phyloP scores from a whole-genome alignment of 768 basidiomycete species.

The Tephrocybe sp. region DNA sequence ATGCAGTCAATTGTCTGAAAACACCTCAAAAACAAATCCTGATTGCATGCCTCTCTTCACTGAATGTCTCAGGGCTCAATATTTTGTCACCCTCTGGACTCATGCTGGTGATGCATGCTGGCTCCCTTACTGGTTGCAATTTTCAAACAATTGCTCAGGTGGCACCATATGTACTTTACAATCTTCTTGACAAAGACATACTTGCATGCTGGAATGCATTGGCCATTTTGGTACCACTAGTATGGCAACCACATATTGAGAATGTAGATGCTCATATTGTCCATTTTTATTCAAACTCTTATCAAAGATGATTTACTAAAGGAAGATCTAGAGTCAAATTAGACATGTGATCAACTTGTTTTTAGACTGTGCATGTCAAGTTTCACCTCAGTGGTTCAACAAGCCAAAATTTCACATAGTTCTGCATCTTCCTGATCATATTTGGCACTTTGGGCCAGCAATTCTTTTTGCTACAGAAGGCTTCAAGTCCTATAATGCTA shows the following conservation, averaged over 20 bases:
- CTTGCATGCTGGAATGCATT: constrained; percentile 29
- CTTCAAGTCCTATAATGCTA: constrained; percentile 23
- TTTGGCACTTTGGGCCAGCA: constrained; percentile 31
- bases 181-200: constrained; percentile 21
- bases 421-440: constrained; percentile 28
- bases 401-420: constrained; percentile 39
- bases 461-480: constrained; percentile 34
- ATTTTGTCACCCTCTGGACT: constrained; percentile 26
- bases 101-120: constrained; percentile 34
- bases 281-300: neutral
- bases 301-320: neutral
- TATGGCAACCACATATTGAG: constrained; percentile 35
- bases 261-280: constrained; percentile 26
- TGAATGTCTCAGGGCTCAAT: constrained; percentile 34
- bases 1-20: constrained; percentile 27
- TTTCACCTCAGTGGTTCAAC: constrained; percentile 30
- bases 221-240: constrained; percentile 22
- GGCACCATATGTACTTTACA: constrained; percentile 33
- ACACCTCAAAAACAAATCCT: constrained; percentile 26
- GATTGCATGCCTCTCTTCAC: constrained; percentile 18
- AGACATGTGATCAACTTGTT: constrained; percentile 26
- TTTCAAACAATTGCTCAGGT: constrained; percentile 28
- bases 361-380: constrained; percentile 20
- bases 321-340: constrained; percentile 10
- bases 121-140: constrained; percentile 32